Evolutionary conservation across 768 basidiomycete species (phyloP), one percentile per base, ranked within the genome.

Genomic region (Phaeotremella skinneri): DNA sequence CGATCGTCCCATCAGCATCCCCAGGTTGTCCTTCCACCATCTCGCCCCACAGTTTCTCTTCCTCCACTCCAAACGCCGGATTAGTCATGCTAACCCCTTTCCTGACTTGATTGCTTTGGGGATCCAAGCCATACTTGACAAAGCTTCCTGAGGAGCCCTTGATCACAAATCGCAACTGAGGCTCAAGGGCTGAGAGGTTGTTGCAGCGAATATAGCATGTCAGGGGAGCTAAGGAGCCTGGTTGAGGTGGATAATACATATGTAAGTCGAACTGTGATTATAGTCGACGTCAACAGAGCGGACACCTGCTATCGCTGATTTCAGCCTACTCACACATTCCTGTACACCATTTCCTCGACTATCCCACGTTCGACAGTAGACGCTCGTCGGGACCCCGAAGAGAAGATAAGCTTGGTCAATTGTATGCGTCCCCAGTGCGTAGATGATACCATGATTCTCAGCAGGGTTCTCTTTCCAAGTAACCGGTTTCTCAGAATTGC

Each of bases 101-200:
- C 7, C 20, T 30, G 4, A 52, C 51, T 47, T 62, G 60, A 5
- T 29, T 23, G n/a, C 41, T 39, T 49, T 62, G 60, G n/a, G 49
- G 55, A 30, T 62, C 60, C 20, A 52, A 48, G 5, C 60, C 60
- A 27, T 30, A 53, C 39, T 62, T 62, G 60, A 57, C 45, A 32
- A 57, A 62, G 6, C 56, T 48, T 14, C 60, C 60, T 14, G 32
- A 23, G 1, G 27, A 26, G 2, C 59, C 59, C 26, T 53, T 31
- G 49, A 55, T 42, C n/a, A 60, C 47, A 31, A 45, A 45, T 6
- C 43, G 43, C 21, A 45, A 20, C 20, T 45, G 43, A 7, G 43
- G 43, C 13, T 45, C 43, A 20, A 45, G 13, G 23, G 43, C 43
- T 45, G 43, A 45, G 20, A 45, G 11, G 21, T 45, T 45, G 43